phyloP scores from a whole-genome alignment of 2,329 filamentous ascomycete genomes.

The Fusarium sarcochroum region DNA sequence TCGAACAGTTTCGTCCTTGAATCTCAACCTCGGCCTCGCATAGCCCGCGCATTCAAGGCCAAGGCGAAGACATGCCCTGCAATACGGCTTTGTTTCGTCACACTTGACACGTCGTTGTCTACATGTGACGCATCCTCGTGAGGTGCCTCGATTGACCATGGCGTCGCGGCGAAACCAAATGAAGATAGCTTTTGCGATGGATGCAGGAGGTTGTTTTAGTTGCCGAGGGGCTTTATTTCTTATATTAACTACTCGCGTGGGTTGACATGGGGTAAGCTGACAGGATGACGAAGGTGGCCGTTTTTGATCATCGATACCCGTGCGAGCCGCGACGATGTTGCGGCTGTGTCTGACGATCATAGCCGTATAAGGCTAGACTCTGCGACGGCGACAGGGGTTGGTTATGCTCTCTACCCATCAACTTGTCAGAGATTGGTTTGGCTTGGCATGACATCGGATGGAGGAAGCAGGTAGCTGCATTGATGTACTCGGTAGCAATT shows the following conservation, averaged over 20 bases:
- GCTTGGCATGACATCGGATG: background rate
- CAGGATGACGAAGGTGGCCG: background rate
- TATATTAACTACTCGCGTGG: too few relatives aligned
- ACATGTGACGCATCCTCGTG: constrained; percentile 35
- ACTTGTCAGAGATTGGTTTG: background rate
- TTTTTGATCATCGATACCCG: too few relatives aligned
- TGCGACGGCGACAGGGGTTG: constrained; percentile 11
- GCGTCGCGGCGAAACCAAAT: background rate
- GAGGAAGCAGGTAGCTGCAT: too few relatives aligned
- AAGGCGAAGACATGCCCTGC: constrained; percentile 25
- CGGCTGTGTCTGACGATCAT: constrained; percentile 22
- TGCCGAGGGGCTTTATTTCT: too few relatives aligned
- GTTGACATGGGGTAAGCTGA: background rate
- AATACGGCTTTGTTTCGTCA: constrained; percentile 31
- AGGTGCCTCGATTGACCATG: constrained; percentile 39
- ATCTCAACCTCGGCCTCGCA: constrained; percentile 5
- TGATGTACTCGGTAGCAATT: too few relatives aligned
- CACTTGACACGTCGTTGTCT: constrained; percentile 32
- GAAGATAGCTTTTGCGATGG: background rate
- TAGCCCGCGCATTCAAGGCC: constrained; percentile 32
- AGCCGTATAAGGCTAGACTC: constrained; percentile 7
- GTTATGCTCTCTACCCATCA: background rate
- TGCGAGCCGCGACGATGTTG: background rate
- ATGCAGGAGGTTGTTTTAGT: background rate
- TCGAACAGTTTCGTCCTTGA: constrained; percentile 24